These are phyloP conservation scores for Alternaria viburni DNA, from an alignment of 2,329 filamentous ascomycete species.

Conservation along the genomic window DNA sequence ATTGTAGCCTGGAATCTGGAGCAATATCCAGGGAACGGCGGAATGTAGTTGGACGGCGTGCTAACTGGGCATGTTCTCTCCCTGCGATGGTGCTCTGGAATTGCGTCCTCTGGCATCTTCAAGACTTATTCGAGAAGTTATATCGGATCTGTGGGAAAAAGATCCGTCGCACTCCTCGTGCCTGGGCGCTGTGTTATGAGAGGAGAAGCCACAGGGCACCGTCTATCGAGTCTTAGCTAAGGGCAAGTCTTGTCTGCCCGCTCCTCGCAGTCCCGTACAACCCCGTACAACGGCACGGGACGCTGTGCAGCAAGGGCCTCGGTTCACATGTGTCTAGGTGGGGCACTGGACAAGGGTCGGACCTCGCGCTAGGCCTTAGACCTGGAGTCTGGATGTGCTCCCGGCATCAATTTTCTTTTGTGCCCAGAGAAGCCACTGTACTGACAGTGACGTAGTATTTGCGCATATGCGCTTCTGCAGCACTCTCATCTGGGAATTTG, in stretches of 20 bases:
- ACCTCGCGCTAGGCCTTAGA: background rate
- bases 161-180: background rate
- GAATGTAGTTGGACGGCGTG: constrained; percentile 32
- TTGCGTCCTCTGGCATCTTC: constrained; percentile 33
- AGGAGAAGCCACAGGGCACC: no score
- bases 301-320: background rate
- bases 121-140: background rate
- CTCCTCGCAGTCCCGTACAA: background rate
- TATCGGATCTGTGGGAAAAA: no score
- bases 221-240: background rate
- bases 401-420: background rate
- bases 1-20: constrained; percentile 42
- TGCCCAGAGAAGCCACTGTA: background rate
- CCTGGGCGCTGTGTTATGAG: background rate
- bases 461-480: background rate
- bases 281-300: background rate
- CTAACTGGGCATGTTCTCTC: constrained; percentile 23
- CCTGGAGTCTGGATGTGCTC: background rate
- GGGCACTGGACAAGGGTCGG: background rate
- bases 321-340: background rate
- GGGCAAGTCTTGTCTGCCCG: background rate
- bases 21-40: constrained; percentile 41
- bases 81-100: constrained; percentile 27
- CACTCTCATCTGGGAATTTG: background rate
- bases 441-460: background rate